phyloP scores from a whole-genome alignment of 805 yeast genomes.

The Barnettozyma pratensis region DNA sequence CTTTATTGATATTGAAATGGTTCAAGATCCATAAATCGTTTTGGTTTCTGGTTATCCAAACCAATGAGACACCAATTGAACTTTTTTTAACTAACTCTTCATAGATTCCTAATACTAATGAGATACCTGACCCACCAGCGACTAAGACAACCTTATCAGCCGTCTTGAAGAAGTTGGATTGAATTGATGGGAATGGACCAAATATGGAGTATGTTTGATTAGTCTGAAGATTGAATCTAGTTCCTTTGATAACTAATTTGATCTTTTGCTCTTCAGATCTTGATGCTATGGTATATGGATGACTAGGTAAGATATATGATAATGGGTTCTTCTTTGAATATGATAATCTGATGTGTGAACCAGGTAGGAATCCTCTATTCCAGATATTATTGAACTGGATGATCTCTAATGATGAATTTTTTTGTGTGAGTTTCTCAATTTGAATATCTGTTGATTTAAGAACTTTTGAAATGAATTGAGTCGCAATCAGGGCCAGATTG shows the following conservation, averaged over 20 bases:
- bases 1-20: constrained; percentile 30
- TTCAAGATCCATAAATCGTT: constrained; percentile 44
- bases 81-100: constrained; percentile 31
- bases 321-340: constrained; percentile 31
- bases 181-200: constrained; percentile 41
- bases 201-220: constrained; percentile 33
- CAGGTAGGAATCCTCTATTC: constrained; percentile 35
- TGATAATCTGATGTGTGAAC: constrained; percentile 53
- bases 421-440: constrained; percentile 15
- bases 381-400: constrained; percentile 26
- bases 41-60: constrained; percentile 50
- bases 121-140: constrained; percentile 73
- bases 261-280: constrained; percentile 33
- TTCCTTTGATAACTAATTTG: constrained; percentile 40
- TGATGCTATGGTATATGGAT: constrained; percentile 62
- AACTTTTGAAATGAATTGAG: constrained; percentile 34
- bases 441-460: constrained; percentile 14
- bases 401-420: constrained; percentile 19
- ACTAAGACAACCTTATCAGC: constrained; percentile 48
- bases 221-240: constrained; percentile 30
- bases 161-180: constrained; percentile 38
- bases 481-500: constrained; percentile 27
- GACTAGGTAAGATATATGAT: constrained; percentile 52
- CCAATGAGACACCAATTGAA: constrained; percentile 31
- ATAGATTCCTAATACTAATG: constrained; percentile 53